Base-by-base conservation (phyloP, 176 grass and related monocot genomes). In the Eragrostis curvula region DNA sequence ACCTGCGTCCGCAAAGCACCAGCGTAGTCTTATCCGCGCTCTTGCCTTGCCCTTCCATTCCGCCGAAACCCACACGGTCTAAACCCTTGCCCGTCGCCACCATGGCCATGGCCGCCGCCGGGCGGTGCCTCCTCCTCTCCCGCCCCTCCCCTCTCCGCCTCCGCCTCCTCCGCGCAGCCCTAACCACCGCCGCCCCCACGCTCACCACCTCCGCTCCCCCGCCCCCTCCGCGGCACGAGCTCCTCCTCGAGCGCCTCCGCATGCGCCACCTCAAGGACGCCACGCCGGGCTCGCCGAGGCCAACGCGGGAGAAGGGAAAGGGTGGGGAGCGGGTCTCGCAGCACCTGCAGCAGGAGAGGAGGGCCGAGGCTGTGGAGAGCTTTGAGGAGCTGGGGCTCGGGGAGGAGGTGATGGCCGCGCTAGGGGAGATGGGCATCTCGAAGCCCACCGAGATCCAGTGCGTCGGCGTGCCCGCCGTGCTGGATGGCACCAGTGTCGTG, bases 401-500 rank as follows among this genome's bases (percentile, higher is more conserved):
- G 21, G 76, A 85, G 71, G 92, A 93, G 84, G 86, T 90, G 23
- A 89, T 93, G 71, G 79, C 76, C 21, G 81, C 92, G 28, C 80
- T 95, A 56, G 52, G 82, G 48, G 96, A 98, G 88, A 93, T 91
- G 75, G 86, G 82, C 32, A 98, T 95, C 61, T 88, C 90, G 0
- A 89, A 71, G 71, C 96, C 96, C 6, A 98, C 96, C 7, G 96
- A 98, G 86, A 98, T 98, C 70, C 96, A 98, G 62, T 95, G 84
- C 77, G 62, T 98, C 12, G 92, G 84, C 5, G 89, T 98, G 25
- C 96, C 92, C 0, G 82, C 92, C 1, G 87, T 98, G 20, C 88
- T 98, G 28, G 75, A 73, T 6, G 92, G 92, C 0, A 92, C 88
- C 79, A 98, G 92, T 58, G 82, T 98, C 49, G 96, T 91, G 42